Evolutionary conservation across 305 asterid genomes (phyloP).

Genomic region (Fraxinus platypoda): DNA sequence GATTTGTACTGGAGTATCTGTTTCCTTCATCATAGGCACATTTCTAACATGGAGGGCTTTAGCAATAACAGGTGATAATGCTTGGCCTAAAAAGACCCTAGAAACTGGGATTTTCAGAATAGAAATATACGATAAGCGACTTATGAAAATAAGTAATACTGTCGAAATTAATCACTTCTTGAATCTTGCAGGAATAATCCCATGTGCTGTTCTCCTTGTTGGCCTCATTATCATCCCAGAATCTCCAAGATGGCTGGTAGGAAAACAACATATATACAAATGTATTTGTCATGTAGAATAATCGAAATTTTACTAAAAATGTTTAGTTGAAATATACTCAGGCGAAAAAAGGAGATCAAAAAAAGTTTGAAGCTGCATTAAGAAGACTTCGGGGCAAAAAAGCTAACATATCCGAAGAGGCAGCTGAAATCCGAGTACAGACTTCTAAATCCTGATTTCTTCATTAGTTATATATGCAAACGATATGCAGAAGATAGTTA

Average conservation of each 20-base stretch:
- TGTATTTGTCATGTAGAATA: background rate
- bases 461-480: background rate
- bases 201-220: slow-evolving; percentile 67
- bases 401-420: slow-evolving; percentile 67
- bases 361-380: slow-evolving; percentile 78
- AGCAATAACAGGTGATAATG: slow-evolving; percentile 61
- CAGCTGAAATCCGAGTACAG: slow-evolving; percentile 77
- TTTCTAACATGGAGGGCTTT: slow-evolving; percentile 69
- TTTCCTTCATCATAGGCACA: slow-evolving; percentile 85
- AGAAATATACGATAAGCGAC: background rate
- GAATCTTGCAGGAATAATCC: slow-evolving; percentile 62
- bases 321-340: slow-evolving; percentile 17
- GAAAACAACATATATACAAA: slow-evolving; percentile 3
- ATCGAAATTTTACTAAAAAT: background rate
- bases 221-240: slow-evolving; percentile 83
- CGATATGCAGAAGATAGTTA: background rate
- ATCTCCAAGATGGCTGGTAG: slow-evolving; percentile 97
- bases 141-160: background rate
- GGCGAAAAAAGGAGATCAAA: slow-evolving; percentile 71
- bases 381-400: slow-evolving; percentile 63
- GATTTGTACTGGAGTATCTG: slow-evolving; percentile 86
- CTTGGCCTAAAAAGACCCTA: background rate
- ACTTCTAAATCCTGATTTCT: slow-evolving; percentile 8
- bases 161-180: slow-evolving; percentile 16
- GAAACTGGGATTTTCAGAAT: background rate